Conservation (phyloP, 2,329 filamentous ascomycete species). For the Pestalotiopsis fici region DNA sequence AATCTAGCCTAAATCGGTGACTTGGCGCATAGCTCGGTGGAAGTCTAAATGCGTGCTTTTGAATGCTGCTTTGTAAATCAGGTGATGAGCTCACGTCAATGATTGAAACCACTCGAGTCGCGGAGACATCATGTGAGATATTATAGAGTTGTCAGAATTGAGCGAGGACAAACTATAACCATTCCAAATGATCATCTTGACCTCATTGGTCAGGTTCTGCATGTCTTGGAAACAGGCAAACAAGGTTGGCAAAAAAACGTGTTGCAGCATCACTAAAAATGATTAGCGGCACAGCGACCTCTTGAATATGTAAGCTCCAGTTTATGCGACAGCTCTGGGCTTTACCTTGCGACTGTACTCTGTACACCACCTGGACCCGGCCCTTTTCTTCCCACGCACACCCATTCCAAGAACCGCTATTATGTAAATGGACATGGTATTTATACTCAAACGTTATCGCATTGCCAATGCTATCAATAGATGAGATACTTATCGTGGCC, state of each 20-base stretch:
- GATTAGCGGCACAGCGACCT: background rate
- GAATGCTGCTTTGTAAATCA: too few species aligned
- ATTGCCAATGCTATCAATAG: background rate
- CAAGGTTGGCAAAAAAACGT: background rate
- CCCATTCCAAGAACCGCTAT: background rate
- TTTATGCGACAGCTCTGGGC: background rate
- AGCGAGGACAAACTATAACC: background rate
- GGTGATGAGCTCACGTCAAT: background rate
- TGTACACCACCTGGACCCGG: too few species aligned
- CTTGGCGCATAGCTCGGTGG: background rate
- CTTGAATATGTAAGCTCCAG: background rate
- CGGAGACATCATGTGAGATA: background rate
- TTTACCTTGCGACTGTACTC: too few species aligned
- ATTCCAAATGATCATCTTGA: background rate
- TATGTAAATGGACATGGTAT: background rate
- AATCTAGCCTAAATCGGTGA: slow-evolving; percentile 1
- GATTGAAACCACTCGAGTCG: background rate
- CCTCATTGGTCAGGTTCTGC: background rate
- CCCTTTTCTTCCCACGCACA: background rate
- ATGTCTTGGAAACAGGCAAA: background rate
- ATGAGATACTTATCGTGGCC: background rate
- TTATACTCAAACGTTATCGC: background rate
- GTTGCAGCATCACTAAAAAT: background rate
- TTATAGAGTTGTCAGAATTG: background rate
- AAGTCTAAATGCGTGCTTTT: background rate